Percentiles rank a stretch among this genome's conserved stretches.
These are phyloP conservation scores for Tricholoma flavovirens DNA, from an alignment of 768 basidiomycete species.

Conservation along the genomic window DNA sequence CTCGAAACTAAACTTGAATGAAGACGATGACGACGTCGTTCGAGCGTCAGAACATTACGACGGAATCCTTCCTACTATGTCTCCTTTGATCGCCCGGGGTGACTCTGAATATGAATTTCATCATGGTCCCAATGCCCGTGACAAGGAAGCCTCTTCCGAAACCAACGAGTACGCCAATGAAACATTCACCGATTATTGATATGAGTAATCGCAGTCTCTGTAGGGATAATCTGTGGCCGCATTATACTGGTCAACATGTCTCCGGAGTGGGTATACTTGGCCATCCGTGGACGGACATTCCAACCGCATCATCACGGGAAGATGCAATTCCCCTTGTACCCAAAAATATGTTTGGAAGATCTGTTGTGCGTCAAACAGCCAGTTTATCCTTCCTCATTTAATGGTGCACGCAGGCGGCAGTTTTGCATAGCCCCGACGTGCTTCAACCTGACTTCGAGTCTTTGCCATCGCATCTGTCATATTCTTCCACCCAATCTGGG, in stretches of 20 bases:
- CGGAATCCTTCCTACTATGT: not conserved
- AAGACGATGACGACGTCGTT: conserved; percentile 9
- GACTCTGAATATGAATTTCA: not conserved
- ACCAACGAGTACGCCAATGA: not conserved
- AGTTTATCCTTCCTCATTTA: not conserved
- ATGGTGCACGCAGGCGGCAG: not conserved
- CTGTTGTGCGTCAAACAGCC: not conserved
- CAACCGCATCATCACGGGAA: not conserved
- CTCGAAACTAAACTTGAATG: not conserved
- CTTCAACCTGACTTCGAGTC: not conserved
- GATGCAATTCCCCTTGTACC: not conserved
- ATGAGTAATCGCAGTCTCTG: not conserved
- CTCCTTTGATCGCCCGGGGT: not conserved
- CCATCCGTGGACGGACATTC: not conserved
- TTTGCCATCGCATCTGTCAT: not conserved
- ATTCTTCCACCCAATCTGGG: not conserved
- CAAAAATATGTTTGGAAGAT: not conserved
- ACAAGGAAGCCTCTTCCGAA: not conserved
- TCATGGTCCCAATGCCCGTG: not conserved
- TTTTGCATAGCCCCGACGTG: not conserved
- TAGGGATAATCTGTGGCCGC: not conserved
- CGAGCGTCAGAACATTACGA: conserved; percentile 1
- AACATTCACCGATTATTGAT: not conserved
- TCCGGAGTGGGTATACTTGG: not conserved
- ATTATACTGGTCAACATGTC: not conserved